Evolutionary conservation across 202 grass and related monocot genomes (phyloP).

Genomic region (Carex sylvatica): DNA sequence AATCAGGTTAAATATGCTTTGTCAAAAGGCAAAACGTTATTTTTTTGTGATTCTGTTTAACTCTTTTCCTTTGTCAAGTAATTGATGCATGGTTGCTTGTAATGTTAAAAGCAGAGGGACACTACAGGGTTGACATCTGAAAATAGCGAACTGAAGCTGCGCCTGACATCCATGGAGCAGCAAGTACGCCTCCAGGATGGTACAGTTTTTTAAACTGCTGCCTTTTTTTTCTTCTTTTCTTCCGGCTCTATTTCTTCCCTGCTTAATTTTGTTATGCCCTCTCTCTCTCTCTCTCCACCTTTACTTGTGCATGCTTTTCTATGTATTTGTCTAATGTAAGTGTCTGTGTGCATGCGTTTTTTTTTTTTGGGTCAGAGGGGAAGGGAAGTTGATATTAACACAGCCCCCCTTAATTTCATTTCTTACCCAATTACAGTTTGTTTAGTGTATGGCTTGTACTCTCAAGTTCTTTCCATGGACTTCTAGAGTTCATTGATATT

Average conservation of each 20-base stretch:
- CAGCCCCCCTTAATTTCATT: background rate
- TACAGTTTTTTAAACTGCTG: constrained; percentile 33
- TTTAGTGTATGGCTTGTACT: background rate
- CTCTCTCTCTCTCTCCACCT: background rate
- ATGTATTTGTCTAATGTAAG: background rate
- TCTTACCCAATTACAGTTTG: background rate
- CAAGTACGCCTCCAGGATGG: constrained; percentile 89
- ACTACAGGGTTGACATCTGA: constrained; percentile 80
- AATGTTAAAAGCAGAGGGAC: constrained; percentile 53
- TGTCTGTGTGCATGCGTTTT: too few species aligned
- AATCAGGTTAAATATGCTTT: background rate
- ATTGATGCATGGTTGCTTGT: constrained; percentile 23
- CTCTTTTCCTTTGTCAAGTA: constrained; percentile 7
- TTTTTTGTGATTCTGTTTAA: background rate
- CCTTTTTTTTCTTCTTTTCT: background rate
- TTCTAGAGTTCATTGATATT: background rate
- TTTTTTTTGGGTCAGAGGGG: background rate
- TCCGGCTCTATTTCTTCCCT: background rate
- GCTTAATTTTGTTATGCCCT: background rate
- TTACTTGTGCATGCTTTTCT: background rate
- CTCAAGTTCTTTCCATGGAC: background rate
- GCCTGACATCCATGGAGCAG: constrained; percentile 82
- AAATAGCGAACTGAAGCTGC: constrained; percentile 89
- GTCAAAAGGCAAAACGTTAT: background rate
- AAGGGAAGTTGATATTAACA: background rate